Base-by-base conservation (phyloP, 1,139 yeast species). In the Suhomyces panamericanus region DNA sequence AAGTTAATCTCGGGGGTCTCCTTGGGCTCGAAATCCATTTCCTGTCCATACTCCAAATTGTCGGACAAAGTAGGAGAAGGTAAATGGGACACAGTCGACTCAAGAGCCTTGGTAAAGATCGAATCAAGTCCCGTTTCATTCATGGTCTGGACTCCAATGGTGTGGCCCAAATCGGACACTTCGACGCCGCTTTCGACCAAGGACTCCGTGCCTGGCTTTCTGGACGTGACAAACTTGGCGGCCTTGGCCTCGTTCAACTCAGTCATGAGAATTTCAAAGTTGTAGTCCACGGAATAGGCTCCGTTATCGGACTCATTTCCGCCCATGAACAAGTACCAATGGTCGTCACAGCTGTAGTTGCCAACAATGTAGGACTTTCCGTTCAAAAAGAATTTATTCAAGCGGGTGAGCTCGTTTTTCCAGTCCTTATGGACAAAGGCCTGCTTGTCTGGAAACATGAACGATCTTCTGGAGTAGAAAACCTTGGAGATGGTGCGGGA, bases 241-340 rank as follows among this genome's bases (percentile, higher is more conserved):
- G 95, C 83, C 50, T 75, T 73, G 3, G 62, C 67, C 1, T 78
- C 80, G 48, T 83, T 78, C 56, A 93, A 72, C 43, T 86, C 93
- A 2, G 97, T 89, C 99, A 93, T 93, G 63, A 93, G 75, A 42
- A 93, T 75, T 67, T 93, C 98, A 59, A 93, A 75, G 2, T 96
- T 90, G 62, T 87, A 90, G 63, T 88, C 96, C 15, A 48, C 48
- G 2, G 45, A 42, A 17, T 14, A 30, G n/a, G 37, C 43, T n/a
- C 29, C 35, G 5, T 30, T 20, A 4, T 24, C 39, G 7, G 33
- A 35, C 17, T 29, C 31, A 15, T 37, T 27, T 42, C 82, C 82
- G 1, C 87, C 86, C 48, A 85, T 77, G 63, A 87, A 93, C 53
- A 91, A 69, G 63, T 88, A 88, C 99, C 99, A 93, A 62, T 90